Evolutionary conservation across 495 filamentous ascomycete genomes (phyloP), one percentile per base, ranked within the genome.

Genomic region (Diplogelasinospora grovesii): DNA sequence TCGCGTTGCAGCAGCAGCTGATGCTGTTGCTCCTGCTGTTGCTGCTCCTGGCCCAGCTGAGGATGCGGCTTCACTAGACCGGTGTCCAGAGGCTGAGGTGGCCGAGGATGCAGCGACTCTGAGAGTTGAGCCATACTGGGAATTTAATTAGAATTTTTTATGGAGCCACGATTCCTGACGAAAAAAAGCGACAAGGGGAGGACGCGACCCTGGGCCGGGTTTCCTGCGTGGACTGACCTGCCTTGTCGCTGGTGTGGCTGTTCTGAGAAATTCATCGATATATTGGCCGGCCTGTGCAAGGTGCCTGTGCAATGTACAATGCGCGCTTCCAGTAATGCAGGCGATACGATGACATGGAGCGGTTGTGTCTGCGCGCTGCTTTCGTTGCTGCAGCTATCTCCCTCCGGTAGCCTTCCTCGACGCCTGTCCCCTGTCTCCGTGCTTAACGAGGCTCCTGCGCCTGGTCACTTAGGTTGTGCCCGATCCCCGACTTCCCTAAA

Each of bases 121-220:
- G 56, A 45, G 53, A 53, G 50, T 61, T 63, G 60, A 57, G 60
- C 60, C 60, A 63, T 63, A 52, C 46, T 63, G 60, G 57, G 55
- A 55, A 59, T 63, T 63, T 63, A 61, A 63, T 63, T 63, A 59
- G 57, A 57, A 50, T 56, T 59, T 60, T 61, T 61, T 57, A 61
- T 61, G 57, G 60, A 61, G 57, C 55, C 60, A 55, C 53, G 55
- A 61, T 61, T 60, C 54, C 57, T 55, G 46, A 45, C 54, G 43
- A 52, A 55, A 58, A 53, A 58, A 49, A 52, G 27, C 36, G 52
- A 54, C 54, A 46, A 53, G 55, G 59, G 57, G 54, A 53, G 29
- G 48, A 61, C 54, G 52, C 57, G 59, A 59, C 59, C 55, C 55
- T 59, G 60, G 57, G 55, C 60, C 60, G 57, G 55, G 43, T 54